Evolutionary conservation across 495 filamentous ascomycete genomes (phyloP).

Genomic region (Tuber calosporum): DNA sequence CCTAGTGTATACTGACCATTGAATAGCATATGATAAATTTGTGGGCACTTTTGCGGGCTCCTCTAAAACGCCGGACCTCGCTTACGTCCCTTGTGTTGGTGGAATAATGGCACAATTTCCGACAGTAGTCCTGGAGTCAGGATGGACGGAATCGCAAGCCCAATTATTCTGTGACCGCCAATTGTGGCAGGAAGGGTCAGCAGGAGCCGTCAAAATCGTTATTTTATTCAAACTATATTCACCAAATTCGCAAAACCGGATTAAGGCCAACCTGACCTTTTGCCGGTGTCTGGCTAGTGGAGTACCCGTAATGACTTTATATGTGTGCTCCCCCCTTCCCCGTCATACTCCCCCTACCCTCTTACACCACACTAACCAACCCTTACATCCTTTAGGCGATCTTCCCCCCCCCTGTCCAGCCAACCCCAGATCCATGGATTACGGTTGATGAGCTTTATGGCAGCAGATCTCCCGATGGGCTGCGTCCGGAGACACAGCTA

Average conservation of each 20-base stretch:
- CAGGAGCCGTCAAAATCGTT: not conserved
- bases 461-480: no score
- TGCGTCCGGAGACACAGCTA: no score
- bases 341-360: not conserved
- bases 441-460: no score
- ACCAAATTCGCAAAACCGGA: not conserved
- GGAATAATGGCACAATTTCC: not conserved
- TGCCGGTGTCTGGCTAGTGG: not conserved
- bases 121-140: not conserved
- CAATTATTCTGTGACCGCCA: not conserved
- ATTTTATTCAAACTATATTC: not conserved
- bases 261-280: not conserved
- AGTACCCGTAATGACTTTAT: not conserved
- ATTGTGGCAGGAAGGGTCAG: not conserved
- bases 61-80: not conserved
- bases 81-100: not conserved
- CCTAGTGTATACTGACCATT: no score
- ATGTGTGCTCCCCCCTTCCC: no score
- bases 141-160: not conserved
- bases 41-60: no score
- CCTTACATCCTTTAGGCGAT: not conserved
- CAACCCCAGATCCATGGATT: no score
- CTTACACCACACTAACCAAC: not conserved
- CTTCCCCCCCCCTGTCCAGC: no score
- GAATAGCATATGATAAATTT: no score